Base-by-base conservation (phyloP, 2,329 filamentous ascomycete genomes). In the Coniochaeta prunicola region DNA sequence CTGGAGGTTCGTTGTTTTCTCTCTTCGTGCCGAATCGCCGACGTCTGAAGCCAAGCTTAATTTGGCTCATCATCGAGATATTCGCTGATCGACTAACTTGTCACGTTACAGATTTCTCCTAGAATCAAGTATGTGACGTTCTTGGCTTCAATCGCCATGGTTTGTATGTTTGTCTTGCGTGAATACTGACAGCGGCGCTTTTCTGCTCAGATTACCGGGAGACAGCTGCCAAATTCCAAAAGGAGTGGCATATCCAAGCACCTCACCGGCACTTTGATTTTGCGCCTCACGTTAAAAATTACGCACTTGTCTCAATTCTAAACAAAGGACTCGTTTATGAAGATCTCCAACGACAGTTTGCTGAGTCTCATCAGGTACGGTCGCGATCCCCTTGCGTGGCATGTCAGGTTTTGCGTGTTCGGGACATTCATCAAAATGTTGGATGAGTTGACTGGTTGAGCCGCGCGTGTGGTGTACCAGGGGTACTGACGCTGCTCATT, bases 161-260 rank as follows among this genome's bases (percentile, higher is more conserved):
- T 31, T 34, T 55, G 31, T 54, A 56, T 45, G 26, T 34, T 59
- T 64, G 45, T 62, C 59, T 60, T 59, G 58, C 61, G 64, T 62
- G 61, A 60, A 65, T 66, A 72, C 71, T 72, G 68, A 76, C 70
- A 64, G 64, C 64, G 63, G 59, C 54, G 54, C 33, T 56, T 42
- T 65, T 57, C 55, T 67, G 48, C 53, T 57, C 75, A 87, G 85
- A 86, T 76, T 88, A 86, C 76, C 80, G 81, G 73, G 85, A 87
- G 71, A 86, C 85, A 48, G 85, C 85, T 58, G 80, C 83, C 73
- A 86, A 85, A 70, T 82, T 88, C 65, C 84, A 87, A 68, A 86
- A 87, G 70, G 84, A 88, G 75, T 88, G 85, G 85, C 80, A 84
- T 72, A 75, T 85, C 64, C 76, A 79, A 67, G 77, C 83, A 71